Percentiles rank a stretch among this genome's conserved stretches.
These are phyloP conservation scores for Lonicera japonica DNA, from an alignment of 129 eudicot genomes.

Conservation along the genomic window DNA sequence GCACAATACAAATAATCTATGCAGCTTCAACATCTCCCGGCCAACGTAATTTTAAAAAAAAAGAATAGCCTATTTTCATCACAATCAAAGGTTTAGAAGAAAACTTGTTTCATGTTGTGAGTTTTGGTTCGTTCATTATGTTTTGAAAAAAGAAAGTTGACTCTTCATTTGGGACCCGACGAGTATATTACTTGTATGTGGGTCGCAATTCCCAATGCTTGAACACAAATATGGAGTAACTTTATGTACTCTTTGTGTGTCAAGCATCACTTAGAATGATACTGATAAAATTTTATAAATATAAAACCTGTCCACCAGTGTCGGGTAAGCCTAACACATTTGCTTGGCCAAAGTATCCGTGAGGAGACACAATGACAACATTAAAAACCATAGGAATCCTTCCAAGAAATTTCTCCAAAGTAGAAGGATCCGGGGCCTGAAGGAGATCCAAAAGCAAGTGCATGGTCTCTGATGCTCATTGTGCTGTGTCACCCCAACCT, in stretches of 20 bases:
- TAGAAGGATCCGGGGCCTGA: conserved; percentile 32
- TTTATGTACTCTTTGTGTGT: no score
- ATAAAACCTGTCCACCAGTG: conserved; percentile 32
- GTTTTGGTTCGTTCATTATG: no score
- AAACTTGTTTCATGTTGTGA: no score
- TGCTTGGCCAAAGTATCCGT: conserved; percentile 35
- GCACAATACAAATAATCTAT: no score
- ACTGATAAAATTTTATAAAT: not conserved
- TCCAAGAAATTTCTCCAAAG: conserved; percentile 32
- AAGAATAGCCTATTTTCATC: no score
- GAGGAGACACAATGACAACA: conserved; percentile 30
- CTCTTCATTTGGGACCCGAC: not conserved
- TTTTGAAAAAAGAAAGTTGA: no score
- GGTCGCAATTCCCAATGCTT: not conserved
- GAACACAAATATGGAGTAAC: not conserved
- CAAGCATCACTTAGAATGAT: not conserved
- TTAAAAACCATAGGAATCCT: conserved; percentile 34
- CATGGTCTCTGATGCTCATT: conserved; percentile 16
- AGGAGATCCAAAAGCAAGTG: conserved; percentile 29
- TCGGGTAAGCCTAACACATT: conserved; percentile 34
- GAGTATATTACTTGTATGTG: not conserved
- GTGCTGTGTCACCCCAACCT: conserved; percentile 36
- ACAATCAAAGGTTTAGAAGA: no score
- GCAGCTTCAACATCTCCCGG: no score
- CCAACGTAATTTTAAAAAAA: no score